A percentile compares a stretch with the other conserved stretches of the same genome.
phyloP scores from a whole-genome alignment of 306 rosid species.

The Fragaria iinumae region DNA sequence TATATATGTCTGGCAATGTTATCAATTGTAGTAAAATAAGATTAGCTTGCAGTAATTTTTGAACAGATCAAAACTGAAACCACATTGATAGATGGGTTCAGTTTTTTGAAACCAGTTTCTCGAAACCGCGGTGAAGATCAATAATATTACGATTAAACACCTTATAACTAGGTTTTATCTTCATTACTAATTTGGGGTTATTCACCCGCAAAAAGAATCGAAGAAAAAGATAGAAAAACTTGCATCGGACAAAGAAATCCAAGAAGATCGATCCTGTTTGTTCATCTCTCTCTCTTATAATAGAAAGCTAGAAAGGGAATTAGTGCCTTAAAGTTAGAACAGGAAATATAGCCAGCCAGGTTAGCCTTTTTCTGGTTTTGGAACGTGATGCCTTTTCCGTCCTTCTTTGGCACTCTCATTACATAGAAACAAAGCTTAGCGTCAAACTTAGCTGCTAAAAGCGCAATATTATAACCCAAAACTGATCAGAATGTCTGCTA shows the following conservation, averaged over 20 bases:
- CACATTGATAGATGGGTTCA: not conserved
- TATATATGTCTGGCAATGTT: not conserved
- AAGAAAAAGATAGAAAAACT: not conserved
- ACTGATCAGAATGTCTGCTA: constrained; percentile 27
- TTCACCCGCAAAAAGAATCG: not conserved
- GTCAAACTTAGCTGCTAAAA: not conserved
- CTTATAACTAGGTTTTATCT: not conserved
- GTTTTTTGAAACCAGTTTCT: not conserved
- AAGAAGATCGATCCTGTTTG: not conserved
- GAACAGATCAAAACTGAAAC: not conserved
- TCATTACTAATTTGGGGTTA: not conserved
- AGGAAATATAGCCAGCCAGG: not conserved
- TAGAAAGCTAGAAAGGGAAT: constrained; percentile 21
- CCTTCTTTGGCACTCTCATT: not conserved
- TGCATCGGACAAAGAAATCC: not conserved
- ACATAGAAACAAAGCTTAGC: constrained; percentile 15
- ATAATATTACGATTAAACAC: not conserved
- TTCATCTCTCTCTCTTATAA: not conserved
- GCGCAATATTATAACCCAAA: not conserved
- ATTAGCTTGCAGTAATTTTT: not conserved
- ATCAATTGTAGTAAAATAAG: not conserved
- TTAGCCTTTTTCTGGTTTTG: constrained; percentile 14
- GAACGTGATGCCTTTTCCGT: constrained; percentile 25
- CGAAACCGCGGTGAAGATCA: not conserved
- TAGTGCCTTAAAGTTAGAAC: constrained; percentile 29